phyloP scores from a whole-genome alignment of 495 filamentous ascomycete genomes.

The Hypoxylon cercidicola region DNA sequence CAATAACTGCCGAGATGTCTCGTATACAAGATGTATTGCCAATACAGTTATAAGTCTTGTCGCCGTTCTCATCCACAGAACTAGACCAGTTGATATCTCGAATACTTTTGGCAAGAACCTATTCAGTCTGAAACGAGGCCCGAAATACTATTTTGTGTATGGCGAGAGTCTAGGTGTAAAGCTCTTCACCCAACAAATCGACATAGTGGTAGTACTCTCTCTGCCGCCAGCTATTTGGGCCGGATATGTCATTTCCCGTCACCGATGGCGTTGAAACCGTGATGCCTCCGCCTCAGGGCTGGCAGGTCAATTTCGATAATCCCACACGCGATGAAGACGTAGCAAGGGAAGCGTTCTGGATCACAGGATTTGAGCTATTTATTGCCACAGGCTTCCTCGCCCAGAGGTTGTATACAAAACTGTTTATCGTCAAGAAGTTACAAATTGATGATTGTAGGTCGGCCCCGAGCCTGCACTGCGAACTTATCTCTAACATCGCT shows the following conservation, averaged over 20 bases:
- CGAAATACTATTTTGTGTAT: too few species aligned
- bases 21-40: background rate
- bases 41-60: background rate
- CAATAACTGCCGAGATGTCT: background rate
- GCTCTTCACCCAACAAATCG: too few species aligned
- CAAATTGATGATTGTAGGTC: slow-evolving; percentile 28
- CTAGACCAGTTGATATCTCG: too few species aligned
- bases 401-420: slow-evolving; percentile 22
- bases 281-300: slow-evolving; percentile 25
- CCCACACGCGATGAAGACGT: slow-evolving; percentile 6
- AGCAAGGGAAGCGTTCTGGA: slow-evolving; percentile 24
- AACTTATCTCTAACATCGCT: background rate
- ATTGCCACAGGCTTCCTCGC: slow-evolving; percentile 13
- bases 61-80: background rate
- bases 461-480: background rate
- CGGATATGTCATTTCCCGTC: slow-evolving; percentile 12
- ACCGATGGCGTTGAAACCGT: slow-evolving; percentile 24
- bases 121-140: too few species aligned
- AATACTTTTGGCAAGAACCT: too few species aligned
- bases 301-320: slow-evolving; percentile 27
- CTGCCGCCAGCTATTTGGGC: background rate
- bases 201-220: background rate
- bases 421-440: slow-evolving; percentile 11
- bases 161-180: too few species aligned
- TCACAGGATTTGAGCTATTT: slow-evolving; percentile 18